These are phyloP conservation scores for Chalciporus chontae DNA, from an alignment of 768 basidiomycete species.

Conservation along the genomic window DNA sequence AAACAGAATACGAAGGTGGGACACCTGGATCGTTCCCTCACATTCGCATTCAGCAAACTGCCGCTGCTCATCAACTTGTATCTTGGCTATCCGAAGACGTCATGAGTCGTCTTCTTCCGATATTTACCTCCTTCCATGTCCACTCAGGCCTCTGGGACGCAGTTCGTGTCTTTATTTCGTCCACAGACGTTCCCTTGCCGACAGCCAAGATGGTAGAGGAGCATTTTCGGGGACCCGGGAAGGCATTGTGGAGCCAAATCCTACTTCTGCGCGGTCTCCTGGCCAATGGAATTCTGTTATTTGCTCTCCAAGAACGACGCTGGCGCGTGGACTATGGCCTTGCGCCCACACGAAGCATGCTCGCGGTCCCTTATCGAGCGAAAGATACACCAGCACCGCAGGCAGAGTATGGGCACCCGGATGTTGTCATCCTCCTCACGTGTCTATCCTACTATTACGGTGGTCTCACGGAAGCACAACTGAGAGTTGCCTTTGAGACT, in stretches of 20 bases:
- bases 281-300: no score
- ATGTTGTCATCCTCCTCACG: background rate
- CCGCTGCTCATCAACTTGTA: slow-evolving; percentile 1
- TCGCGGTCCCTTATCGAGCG: background rate
- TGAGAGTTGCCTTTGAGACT: background rate
- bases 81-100: slow-evolving; percentile 5
- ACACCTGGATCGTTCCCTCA: slow-evolving; percentile 9
- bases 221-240: no score
- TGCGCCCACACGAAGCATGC: background rate
- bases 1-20: background rate
- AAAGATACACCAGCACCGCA: background rate
- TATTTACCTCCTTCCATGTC: slow-evolving; percentile 6
- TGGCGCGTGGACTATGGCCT: no score
- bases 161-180: slow-evolving; percentile 14
- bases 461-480: background rate
- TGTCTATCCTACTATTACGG: no score
- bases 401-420: background rate
- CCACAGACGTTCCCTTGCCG: background rate
- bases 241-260: no score
- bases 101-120: slow-evolving; percentile 8
- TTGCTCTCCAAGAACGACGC: no score
- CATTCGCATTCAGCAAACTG: slow-evolving; percentile 4
- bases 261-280: no score
- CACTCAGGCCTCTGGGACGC: background rate
- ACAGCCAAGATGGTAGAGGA: no score